A percentile compares a stretch with the other conserved stretches of the same genome.
Evolutionary conservation across 768 basidiomycete genomes (phyloP).

Genomic region (Fibroporia radiculosa): DNA sequence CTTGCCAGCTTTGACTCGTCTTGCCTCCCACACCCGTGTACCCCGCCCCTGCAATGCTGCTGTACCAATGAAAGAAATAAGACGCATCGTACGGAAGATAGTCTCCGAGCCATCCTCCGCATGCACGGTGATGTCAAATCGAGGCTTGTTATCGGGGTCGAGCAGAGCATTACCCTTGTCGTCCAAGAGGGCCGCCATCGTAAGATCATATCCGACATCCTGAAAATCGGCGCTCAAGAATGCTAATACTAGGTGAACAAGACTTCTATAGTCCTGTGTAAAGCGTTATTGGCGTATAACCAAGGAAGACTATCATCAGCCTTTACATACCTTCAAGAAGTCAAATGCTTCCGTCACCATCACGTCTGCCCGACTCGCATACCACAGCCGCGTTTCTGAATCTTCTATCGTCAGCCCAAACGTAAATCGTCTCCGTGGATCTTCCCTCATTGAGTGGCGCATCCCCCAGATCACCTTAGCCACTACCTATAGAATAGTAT

Average conservation of each 20-base stretch:
- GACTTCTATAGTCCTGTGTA: background rate
- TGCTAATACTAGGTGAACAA: background rate
- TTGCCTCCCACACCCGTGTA: constrained; percentile 13
- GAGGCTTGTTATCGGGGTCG: background rate
- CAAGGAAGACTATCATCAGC: too few species aligned
- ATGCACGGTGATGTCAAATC: background rate
- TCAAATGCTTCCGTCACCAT: constrained; percentile 13
- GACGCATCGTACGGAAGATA: constrained; percentile 1
- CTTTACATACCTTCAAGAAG: constrained; percentile 12
- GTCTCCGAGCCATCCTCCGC: background rate
- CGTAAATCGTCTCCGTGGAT: constrained; percentile 18
- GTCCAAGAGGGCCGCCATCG: background rate
- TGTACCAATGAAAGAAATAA: constrained; percentile 3
- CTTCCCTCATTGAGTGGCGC: constrained; percentile 21
- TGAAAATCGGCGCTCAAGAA: background rate
- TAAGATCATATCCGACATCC: background rate
- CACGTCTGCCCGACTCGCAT: constrained; percentile 14
- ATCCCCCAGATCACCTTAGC: constrained; percentile 22
- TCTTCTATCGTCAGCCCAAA: constrained; percentile 24
- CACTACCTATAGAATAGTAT: constrained; percentile 7
- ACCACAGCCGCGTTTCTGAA: constrained; percentile 22
- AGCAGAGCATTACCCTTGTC: background rate
- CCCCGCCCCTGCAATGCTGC: constrained; percentile 6
- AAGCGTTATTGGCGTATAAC: too few species aligned
- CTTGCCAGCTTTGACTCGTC: background rate